These are phyloP conservation scores for Jackrogersella multiformis DNA, from an alignment of 495 filamentous ascomycete species.

Conservation along the genomic window DNA sequence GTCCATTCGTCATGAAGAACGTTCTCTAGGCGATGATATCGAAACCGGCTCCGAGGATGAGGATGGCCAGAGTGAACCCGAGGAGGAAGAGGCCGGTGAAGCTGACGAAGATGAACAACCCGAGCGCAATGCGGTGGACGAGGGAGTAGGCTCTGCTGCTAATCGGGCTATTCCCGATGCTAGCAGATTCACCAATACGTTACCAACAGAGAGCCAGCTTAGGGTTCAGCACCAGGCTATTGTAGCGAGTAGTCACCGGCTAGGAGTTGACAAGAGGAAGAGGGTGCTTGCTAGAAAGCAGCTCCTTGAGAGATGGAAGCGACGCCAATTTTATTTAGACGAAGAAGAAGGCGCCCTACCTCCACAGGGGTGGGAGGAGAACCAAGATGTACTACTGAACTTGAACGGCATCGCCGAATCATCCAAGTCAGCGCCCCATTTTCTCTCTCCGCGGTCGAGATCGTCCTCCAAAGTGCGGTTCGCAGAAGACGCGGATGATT, in stretches of 20 bases:
- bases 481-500: constrained; percentile 76
- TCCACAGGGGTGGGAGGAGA: constrained; percentile 71
- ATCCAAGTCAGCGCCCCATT: constrained; percentile 53
- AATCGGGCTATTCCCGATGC: constrained; percentile 36
- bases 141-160: constrained; percentile 6
- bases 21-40: constrained; percentile 32
- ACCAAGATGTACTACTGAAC: constrained; percentile 64
- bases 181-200: constrained; percentile 41
- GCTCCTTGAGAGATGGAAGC: constrained; percentile 75
- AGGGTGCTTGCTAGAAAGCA: constrained; percentile 56
- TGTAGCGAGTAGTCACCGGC: constrained; percentile 25
- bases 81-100: constrained; percentile 36
- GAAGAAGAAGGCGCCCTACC: constrained; percentile 76
- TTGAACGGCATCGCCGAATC: constrained; percentile 52
- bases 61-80: constrained; percentile 37
- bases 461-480: constrained; percentile 89
- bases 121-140: constrained; percentile 5
- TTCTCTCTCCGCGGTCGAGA: constrained; percentile 72
- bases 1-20: constrained; percentile 41
- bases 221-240: constrained; percentile 38
- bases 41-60: constrained; percentile 41
- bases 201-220: constrained; percentile 44
- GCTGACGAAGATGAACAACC: constrained; percentile 29
- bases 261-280: constrained; percentile 39
- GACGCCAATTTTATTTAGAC: constrained; percentile 79